Conservation (phyloP, 2,329 filamentous ascomycete genomes). For the Cryphonectria nitschkei region DNA sequence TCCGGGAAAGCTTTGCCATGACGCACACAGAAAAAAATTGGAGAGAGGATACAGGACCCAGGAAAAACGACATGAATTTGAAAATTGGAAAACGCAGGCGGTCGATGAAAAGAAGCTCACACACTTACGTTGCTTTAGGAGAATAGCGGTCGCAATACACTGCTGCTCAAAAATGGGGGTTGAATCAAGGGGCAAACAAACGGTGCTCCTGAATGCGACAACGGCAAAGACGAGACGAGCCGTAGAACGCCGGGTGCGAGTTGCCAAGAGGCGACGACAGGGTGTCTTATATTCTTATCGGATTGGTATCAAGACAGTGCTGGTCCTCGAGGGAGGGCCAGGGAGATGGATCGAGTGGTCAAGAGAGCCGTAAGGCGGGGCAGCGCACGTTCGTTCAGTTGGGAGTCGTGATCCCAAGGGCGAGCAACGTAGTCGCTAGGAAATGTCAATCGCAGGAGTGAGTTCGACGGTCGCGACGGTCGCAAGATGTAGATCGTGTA, state of each 20-base stretch:
- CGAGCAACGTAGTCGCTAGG: constrained; percentile 14
- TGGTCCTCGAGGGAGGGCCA: constrained; percentile 6
- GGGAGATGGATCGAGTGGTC: constrained; percentile 8
- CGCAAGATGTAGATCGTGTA: constrained; percentile 18
- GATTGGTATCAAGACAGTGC: not conserved
- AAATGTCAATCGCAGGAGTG: constrained; percentile 20
- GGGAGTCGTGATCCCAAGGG: constrained; percentile 14
- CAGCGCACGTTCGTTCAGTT: not conserved
- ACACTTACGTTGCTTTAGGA: constrained; percentile 23
- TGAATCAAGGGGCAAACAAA: constrained; percentile 7
- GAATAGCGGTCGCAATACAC: constrained; percentile 18
- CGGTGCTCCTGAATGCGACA: constrained; percentile 17
- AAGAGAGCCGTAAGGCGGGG: constrained; percentile 7
- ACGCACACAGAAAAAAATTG: constrained; percentile 20
- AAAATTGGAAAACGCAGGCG: not conserved
- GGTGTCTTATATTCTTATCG: constrained; percentile 12
- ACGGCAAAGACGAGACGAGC: constrained; percentile 13
- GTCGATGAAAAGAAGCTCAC: not conserved
- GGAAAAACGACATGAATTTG: constrained; percentile 3
- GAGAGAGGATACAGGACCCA: constrained; percentile 8
- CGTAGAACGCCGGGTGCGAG: constrained; percentile 14
- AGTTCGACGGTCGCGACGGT: constrained; percentile 8
- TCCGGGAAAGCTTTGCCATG: constrained; percentile 27
- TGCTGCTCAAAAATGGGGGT: constrained; percentile 5
- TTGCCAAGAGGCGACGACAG: constrained; percentile 3